These are phyloP conservation scores for Arabis hirsuta DNA, from an alignment of 345 rosid species.

Conservation along the genomic window DNA sequence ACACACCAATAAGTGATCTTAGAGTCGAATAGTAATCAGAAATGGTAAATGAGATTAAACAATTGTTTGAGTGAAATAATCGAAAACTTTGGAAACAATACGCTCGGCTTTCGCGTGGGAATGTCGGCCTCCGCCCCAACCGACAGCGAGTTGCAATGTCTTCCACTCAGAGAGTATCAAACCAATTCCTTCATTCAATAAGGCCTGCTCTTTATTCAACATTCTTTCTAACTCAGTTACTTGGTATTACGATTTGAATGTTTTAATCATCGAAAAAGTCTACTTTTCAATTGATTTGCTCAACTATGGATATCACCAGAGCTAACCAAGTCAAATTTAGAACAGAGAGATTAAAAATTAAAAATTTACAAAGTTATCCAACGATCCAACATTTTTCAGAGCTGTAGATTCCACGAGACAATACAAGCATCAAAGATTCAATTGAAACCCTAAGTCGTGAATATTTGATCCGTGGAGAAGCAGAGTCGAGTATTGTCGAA, in stretches of 20 bases:
- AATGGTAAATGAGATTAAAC: slow-evolving; percentile 1
- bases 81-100: slow-evolving; percentile 50
- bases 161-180: slow-evolving; percentile 74
- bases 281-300: no score
- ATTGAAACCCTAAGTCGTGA: not conserved
- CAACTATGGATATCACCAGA: no score
- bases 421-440: not conserved
- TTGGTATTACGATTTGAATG: not conserved
- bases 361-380: not conserved
- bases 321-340: not conserved
- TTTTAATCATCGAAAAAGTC: no score
- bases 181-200: slow-evolving; percentile 56
- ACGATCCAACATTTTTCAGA: no score
- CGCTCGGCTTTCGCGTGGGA: slow-evolving; percentile 61
- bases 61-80: slow-evolving; percentile 60
- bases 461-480: not conserved
- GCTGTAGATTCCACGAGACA: no score
- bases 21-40: no score
- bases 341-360: not conserved
- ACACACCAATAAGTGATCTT: no score
- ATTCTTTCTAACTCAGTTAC: slow-evolving; percentile 2
- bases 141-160: slow-evolving; percentile 80
- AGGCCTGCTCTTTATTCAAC: slow-evolving; percentile 13
- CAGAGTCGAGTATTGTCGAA: slow-evolving; percentile 1
- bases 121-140: slow-evolving; percentile 78